Evolutionary conservation across 176 grass and related monocot genomes (phyloP), one percentile per base, ranked within the genome.

Genomic region (Elymus sibiricus): DNA sequence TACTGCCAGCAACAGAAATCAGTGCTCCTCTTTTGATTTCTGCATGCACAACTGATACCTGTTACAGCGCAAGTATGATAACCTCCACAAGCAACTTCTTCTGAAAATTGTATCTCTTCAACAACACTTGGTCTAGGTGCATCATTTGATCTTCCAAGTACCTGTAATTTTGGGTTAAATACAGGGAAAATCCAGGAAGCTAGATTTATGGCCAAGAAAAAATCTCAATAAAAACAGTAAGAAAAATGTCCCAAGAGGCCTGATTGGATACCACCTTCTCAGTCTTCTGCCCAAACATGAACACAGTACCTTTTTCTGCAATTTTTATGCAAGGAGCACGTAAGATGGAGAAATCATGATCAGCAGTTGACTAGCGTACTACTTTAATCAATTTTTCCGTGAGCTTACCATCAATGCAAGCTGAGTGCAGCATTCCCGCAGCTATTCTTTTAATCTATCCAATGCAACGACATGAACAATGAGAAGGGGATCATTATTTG

Each of bases 361-460:
- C 72, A 75, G 43, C 7, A 49, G 16, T 51, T 75, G 15, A 75
- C 72, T 75, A 75, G 14, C 66, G n/a, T 10, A 84, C 6, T 59
- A 68, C 77, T 76, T 78, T 60, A 60, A 82, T 25, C 79, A 65
- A 40, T 79, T 87, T 75, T 29, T 75, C 43, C 7, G 46, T 46
- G 61, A 64, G 17, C 86, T 88, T 92, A 98, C 96, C 96, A 80
- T 98, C 93, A 75, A 49, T 86, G 59, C 93, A 95, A 87, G 96
- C 93, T 75, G 96, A 98, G 77, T 98, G 96, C 79, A 95, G 89
- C 96, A 98, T 89, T 84, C 96, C 96, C 61, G 91, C 96, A 82
- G 96, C 91, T 87, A 95, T 82, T 71, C 88, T 80, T 89, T 94
- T 95, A 81, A 98, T 86, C 93, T 98, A 86, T 12, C 13, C 82